Base-by-base conservation (phyloP, 2,329 filamentous ascomycete species). In the Zasmidium citrigriseum region DNA sequence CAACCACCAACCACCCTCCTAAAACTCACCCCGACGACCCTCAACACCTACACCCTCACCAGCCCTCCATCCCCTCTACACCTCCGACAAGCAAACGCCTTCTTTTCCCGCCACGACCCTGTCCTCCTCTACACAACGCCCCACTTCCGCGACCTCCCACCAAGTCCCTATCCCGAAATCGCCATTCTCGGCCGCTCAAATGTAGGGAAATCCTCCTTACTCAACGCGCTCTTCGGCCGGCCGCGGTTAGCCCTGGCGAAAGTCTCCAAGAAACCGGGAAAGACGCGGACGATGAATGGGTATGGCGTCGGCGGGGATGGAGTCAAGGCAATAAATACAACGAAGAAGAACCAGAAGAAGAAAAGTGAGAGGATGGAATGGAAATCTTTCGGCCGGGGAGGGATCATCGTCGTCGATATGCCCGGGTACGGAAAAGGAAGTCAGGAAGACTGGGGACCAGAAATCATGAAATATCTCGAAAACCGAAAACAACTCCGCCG, bases 171-270 rank as follows among this genome's bases (percentile, higher is more conserved):
- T 25, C 84, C 85, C 1, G 85, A 89, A 76, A 80, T 88, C 14
- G 84, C 83, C 44, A 89, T 91, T 68, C 78, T 90, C 3, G 88
- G 88, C 18, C 82, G 88, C 48, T 86, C 83, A 41, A 91, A 91
- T 67, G 87, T 89, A 4, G 88, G 88, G 54, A 90, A 91, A 74
- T 86, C 82, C 54, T 84, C 81, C 1, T 69, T 90, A 3, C 76
- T 90, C 23, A 91, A 91, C 69, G 83, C 84, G 2, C 74, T 90
- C 9, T 80, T 88, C 71, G 69, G 76, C 56, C 66, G 78, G 0
- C 66, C 68, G 0, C 67, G 66, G 12, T 54, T 66, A 9, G 60
- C 76, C 16, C 71, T 84, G 14, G 85, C 84, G 56, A 77, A 80
- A 67, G 85, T 85, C 0, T 84, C 81, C 3, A 81, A 80, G 2